Percentiles rank a stretch among this genome's conserved stretches.
These are phyloP conservation scores for Saccharum officinarum DNA, from an alignment of 176 grass and related monocot species.

Conservation along the genomic window DNA sequence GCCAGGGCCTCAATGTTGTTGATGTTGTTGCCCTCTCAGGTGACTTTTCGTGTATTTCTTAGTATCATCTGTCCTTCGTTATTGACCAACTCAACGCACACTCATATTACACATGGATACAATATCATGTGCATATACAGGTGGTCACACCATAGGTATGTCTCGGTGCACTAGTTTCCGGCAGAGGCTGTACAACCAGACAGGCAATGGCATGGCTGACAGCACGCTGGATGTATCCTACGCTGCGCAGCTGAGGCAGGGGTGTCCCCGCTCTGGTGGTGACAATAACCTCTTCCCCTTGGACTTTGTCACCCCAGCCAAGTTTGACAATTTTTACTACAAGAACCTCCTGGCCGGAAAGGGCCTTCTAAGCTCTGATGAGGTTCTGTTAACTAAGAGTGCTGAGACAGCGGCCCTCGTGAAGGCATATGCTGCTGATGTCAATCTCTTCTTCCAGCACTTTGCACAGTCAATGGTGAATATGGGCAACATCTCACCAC, in stretches of 20 bases:
- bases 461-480: slow-evolving; percentile 89
- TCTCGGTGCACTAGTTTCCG: slow-evolving; percentile 86
- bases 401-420: slow-evolving; percentile 58
- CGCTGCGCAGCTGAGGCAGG: slow-evolving; percentile 46
- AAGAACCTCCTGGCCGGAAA: slow-evolving; percentile 68
- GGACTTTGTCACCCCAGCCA: slow-evolving; percentile 55
- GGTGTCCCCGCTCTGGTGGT: slow-evolving; percentile 69
- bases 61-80: background rate
- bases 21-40: slow-evolving; percentile 85
- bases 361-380: slow-evolving; percentile 84
- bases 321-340: slow-evolving; percentile 91
- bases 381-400: slow-evolving; percentile 73
- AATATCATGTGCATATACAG: slow-evolving; percentile 23
- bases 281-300: slow-evolving; percentile 90
- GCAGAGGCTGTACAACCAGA: slow-evolving; percentile 94
- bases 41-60: background rate
- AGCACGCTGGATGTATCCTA: slow-evolving; percentile 53
- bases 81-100: background rate
- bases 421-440: slow-evolving; percentile 65
- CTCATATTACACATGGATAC: background rate
- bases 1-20: slow-evolving; percentile 61
- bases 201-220: slow-evolving; percentile 67
- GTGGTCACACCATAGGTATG: slow-evolving; percentile 78
- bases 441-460: slow-evolving; percentile 75
- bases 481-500: slow-evolving; percentile 83